phyloP scores from a whole-genome alignment of 2,329 filamentous ascomycete genomes.

The Drechslerella stenobrocha region DNA sequence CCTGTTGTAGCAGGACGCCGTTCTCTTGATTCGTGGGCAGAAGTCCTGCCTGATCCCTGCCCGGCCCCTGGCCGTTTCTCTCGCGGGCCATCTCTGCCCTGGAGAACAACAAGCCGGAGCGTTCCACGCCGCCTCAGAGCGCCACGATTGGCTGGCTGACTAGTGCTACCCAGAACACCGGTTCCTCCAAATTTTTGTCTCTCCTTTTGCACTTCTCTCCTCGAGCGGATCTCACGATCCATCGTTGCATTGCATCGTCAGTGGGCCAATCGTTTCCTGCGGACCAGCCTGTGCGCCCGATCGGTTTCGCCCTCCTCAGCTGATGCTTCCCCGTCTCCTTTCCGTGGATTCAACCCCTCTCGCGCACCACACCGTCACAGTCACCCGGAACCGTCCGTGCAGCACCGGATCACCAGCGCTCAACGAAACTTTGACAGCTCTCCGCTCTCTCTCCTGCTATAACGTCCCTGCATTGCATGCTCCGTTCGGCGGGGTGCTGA shows the following conservation, averaged over 20 bases:
- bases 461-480: slow-evolving; percentile 5
- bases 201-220: slow-evolving; percentile 45
- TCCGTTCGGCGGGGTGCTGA: slow-evolving; percentile 7
- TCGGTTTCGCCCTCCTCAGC: slow-evolving; percentile 42
- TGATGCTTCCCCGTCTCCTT: background rate
- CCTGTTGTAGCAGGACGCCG: background rate
- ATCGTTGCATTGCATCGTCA: slow-evolving; percentile 13
- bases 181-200: slow-evolving; percentile 46
- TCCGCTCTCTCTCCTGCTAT: slow-evolving; percentile 17
- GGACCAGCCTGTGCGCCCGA: slow-evolving; percentile 18
- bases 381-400: background rate
- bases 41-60: slow-evolving; percentile 23
- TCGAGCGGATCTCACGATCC: slow-evolving; percentile 44
- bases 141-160: slow-evolving; percentile 43
- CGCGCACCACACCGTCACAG: background rate
- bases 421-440: slow-evolving; percentile 12
- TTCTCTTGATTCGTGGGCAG: slow-evolving; percentile 35
- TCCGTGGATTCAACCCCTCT: background rate
- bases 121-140: slow-evolving; percentile 43
- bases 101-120: slow-evolving; percentile 41
- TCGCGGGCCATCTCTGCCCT: slow-evolving; percentile 25
- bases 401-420: background rate
- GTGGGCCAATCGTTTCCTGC: slow-evolving; percentile 44
- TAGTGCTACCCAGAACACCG: slow-evolving; percentile 47
- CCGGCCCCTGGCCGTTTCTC: slow-evolving; percentile 18